A percentile compares a stretch with the other conserved stretches of the same genome.
Conservation (phyloP, 768 basidiomycete genomes). For the Cytidiella melzeri region DNA sequence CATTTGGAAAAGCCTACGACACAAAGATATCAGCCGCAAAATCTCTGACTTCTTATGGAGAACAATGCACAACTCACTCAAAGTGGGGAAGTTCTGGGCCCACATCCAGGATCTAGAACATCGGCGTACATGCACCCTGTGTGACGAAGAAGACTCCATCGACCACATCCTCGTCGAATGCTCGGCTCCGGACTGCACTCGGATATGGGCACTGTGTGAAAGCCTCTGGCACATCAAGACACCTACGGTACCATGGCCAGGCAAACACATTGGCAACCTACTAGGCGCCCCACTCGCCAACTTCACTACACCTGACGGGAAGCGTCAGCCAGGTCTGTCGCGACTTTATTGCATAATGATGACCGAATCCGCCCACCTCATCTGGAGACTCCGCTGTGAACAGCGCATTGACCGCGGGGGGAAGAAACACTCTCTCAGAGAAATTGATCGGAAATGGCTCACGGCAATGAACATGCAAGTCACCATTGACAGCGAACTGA, state of each 20-base stretch:
- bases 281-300: neutral
- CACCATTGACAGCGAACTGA: neutral
- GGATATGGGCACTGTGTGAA: neutral
- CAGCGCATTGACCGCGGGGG: neutral
- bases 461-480: conserved; percentile 1
- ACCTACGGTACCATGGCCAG: neutral
- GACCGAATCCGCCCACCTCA: conserved; percentile 3
- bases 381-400: conserved; percentile 15
- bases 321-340: neutral
- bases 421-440: neutral
- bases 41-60: conserved; percentile 12
- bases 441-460: neutral
- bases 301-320: neutral
- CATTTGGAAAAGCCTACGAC: conserved; percentile 1
- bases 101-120: neutral
- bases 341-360: conserved; percentile 11
- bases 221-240: neutral
- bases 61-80: conserved; percentile 4
- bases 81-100: conserved; percentile 14
- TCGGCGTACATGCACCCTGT: neutral
- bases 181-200: no score
- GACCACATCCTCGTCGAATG: neutral
- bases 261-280: neutral
- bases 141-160: neutral
- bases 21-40: neutral